phyloP scores from a whole-genome alignment of 108 stramenopile species.

The Pseudonitzschia pungens region DNA sequence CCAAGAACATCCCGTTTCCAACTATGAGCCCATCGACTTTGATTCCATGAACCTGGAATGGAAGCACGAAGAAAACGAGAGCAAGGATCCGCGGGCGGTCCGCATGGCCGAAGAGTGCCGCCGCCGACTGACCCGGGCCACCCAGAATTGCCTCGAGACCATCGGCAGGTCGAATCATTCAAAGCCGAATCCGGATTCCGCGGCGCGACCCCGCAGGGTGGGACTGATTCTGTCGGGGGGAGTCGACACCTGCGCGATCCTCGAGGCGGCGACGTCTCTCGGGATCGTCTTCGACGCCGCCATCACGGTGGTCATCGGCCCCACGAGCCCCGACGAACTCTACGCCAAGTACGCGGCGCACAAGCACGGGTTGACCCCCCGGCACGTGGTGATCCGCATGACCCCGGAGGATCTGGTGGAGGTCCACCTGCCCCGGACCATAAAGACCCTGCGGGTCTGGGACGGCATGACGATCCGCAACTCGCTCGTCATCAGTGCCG shows the following conservation, averaged over 20 bases:
- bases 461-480: slow-evolving; percentile 59
- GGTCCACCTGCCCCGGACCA: slow-evolving; percentile 33
- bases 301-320: slow-evolving; percentile 47
- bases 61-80: slow-evolving; percentile 11
- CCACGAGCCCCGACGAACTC: slow-evolving; percentile 38
- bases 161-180: too few relatives aligned
- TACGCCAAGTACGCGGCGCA: slow-evolving; percentile 42
- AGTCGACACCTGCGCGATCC: slow-evolving; percentile 60
- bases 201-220: too few relatives aligned
- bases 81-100: slow-evolving; percentile 1
- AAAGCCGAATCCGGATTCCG: too few relatives aligned
- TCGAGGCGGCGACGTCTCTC: slow-evolving; percentile 34
- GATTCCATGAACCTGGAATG: slow-evolving; percentile 5
- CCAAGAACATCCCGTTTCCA: too few relatives aligned
- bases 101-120: slow-evolving; percentile 12
- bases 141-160: not conserved
- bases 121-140: not conserved
- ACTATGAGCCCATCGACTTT: slow-evolving; percentile 12
- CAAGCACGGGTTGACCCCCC: slow-evolving; percentile 20
- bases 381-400: slow-evolving; percentile 38
- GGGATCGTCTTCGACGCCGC: slow-evolving; percentile 41
- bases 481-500: slow-evolving; percentile 50
- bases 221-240: slow-evolving; percentile 45
- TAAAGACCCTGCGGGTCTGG: slow-evolving; percentile 39
- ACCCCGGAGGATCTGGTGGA: slow-evolving; percentile 40